Percentiles rank a stretch among this genome's conserved stretches.
Evolutionary conservation across 2,329 filamentous ascomycete genomes (phyloP).

Genomic region (Coleophoma crateriformis): DNA sequence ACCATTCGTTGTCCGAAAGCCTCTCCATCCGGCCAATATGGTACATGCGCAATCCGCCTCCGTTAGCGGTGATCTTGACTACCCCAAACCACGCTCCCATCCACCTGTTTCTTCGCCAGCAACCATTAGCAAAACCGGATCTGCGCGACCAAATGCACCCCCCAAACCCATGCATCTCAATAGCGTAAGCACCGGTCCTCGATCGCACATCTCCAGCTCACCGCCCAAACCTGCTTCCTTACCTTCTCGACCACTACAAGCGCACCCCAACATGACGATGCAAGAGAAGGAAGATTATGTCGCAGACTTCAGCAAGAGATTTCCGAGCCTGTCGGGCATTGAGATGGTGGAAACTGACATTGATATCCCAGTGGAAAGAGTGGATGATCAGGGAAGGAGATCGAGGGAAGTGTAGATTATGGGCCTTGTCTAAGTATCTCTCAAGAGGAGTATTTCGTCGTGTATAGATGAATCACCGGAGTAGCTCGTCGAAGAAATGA

Average conservation of each 20-base stretch:
- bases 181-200: constrained; percentile 38
- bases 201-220: constrained; percentile 33
- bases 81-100: constrained; percentile 17
- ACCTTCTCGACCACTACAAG: constrained; percentile 33
- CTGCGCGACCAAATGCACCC: constrained; percentile 46
- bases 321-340: constrained; percentile 76
- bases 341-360: constrained; percentile 48
- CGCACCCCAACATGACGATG: constrained; percentile 47
- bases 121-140: constrained; percentile 23
- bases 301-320: constrained; percentile 73
- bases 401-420: constrained; percentile 4
- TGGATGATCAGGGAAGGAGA: constrained; percentile 1
- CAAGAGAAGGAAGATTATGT: constrained; percentile 62
- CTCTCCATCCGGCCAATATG: constrained; percentile 30
- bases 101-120: constrained; percentile 13
- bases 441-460: too few relatives aligned
- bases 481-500: too few relatives aligned
- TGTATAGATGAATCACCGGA: too few relatives aligned
- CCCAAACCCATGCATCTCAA: constrained; percentile 59
- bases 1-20: constrained; percentile 36
- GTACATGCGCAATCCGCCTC: constrained; percentile 15
- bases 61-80: constrained; percentile 13
- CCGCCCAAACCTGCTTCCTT: constrained; percentile 31
- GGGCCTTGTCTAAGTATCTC: neutral
- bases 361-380: constrained; percentile 3